These are phyloP conservation scores for Naematelia encephala DNA, from an alignment of 768 basidiomycete genomes.

Conservation along the genomic window DNA sequence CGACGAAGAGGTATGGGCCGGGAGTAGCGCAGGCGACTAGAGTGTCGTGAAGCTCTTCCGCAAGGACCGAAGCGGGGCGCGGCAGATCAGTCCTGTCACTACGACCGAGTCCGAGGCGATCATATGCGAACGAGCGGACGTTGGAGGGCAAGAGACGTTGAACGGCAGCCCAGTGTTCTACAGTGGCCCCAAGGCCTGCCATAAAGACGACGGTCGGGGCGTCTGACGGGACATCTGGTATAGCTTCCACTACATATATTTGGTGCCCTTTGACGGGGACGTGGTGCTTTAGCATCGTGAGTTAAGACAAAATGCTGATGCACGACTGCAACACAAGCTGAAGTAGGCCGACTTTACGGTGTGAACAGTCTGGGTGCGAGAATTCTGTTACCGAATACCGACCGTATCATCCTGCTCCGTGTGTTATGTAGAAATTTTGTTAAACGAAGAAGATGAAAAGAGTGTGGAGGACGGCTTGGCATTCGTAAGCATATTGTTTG, in stretches of 20 bases:
- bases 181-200: slow-evolving; percentile 11
- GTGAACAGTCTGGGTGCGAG: background rate
- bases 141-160: slow-evolving; percentile 12
- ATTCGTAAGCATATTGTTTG: no score
- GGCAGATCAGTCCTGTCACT: slow-evolving; percentile 7
- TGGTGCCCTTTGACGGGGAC: background rate
- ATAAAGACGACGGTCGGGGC: slow-evolving; percentile 13
- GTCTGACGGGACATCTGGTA: background rate
- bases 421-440: background rate
- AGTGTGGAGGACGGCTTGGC: no score
- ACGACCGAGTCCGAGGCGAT: slow-evolving; percentile 12
- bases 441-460: background rate
- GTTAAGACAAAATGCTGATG: background rate
- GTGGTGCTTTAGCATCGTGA: background rate
- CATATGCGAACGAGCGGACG: slow-evolving; percentile 12
- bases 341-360: background rate
- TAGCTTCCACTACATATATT: background rate
- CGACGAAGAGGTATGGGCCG: slow-evolving; percentile 17
- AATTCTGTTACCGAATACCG: background rate
- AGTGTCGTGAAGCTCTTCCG: slow-evolving; percentile 9
- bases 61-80: slow-evolving; percentile 14
- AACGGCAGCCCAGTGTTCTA: slow-evolving; percentile 1
- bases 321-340: background rate
- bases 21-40: slow-evolving; percentile 7
- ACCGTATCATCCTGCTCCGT: background rate